Evolutionary conservation across 2,329 filamentous ascomycete genomes (phyloP).

Genomic region (Clonostachys rosea): DNA sequence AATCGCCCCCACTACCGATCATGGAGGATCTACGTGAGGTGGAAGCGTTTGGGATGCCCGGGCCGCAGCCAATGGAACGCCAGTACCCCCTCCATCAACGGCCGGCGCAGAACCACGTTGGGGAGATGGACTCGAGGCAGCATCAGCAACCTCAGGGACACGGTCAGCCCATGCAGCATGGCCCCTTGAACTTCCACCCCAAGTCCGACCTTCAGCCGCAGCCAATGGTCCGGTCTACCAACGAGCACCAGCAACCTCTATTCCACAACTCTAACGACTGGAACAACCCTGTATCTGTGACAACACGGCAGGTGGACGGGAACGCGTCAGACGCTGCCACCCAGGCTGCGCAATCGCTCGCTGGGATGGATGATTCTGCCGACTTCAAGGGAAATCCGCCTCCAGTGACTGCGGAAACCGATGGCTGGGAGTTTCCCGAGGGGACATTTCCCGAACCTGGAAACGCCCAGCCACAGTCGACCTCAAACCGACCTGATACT

Average conservation of each 20-base stretch:
- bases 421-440: slow-evolving; percentile 94
- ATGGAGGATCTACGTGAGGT: slow-evolving; percentile 55
- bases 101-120: slow-evolving; percentile 51
- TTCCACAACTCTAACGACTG: slow-evolving; percentile 30
- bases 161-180: slow-evolving; percentile 46
- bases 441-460: slow-evolving; percentile 56
- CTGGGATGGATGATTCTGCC: slow-evolving; percentile 30
- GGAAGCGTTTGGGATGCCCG: slow-evolving; percentile 44
- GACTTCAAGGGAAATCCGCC: slow-evolving; percentile 41
- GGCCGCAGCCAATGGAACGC: slow-evolving; percentile 31
- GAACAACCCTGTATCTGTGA: slow-evolving; percentile 22
- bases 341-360: slow-evolving; percentile 27
- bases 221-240: slow-evolving; percentile 48
- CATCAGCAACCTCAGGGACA: slow-evolving; percentile 52
- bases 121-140: slow-evolving; percentile 48
- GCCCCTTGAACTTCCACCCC: slow-evolving; percentile 21
- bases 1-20: slow-evolving; percentile 52
- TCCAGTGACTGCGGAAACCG: slow-evolving; percentile 45
- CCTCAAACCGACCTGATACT: slow-evolving; percentile 69
- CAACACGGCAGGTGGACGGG: slow-evolving; percentile 26
- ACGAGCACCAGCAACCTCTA: slow-evolving; percentile 38
- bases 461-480: slow-evolving; percentile 37
- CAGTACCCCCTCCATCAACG: slow-evolving; percentile 30
- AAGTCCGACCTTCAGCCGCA: slow-evolving; percentile 36
- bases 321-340: slow-evolving; percentile 24